Base-by-base conservation (phyloP, 139 green algal species). In the Coccomyxa sp. region DNA sequence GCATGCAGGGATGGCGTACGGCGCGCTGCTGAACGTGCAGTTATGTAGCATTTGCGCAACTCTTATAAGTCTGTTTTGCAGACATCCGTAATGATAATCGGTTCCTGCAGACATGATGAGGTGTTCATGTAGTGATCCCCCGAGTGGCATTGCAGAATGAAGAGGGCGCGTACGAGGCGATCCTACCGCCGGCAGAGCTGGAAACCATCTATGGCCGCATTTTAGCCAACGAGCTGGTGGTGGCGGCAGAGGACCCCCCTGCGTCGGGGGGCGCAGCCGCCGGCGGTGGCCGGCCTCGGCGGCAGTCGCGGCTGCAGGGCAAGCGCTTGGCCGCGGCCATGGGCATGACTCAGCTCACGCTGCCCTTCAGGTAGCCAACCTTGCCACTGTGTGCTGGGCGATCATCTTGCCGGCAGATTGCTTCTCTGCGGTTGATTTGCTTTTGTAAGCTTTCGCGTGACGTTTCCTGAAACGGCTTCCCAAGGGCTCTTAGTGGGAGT, bases 151-250 rank as follows among this genome's bases (percentile, higher is more conserved):
- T 67, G 68, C 67, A 87, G 79, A 71, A 32, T 0, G 86, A 89
- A 45, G 89, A 91, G 31, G 88, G 84, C 16, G 85, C 83, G 45
- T 91, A 92, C 77, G 88, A 87, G 80, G 87, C 93, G 13, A 94
- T 96, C 76, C 90, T 98, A 79, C 89, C 94, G 3, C 67, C 81
- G 13, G 82, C 83, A 11, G 82, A 97, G 51, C 91, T 98, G 81
- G 88, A 92, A 76, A 90, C 79, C 11, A 95, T 98, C 63, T 98
- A 95, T 79, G 86, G 91, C 58, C 90, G 93, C 86, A 97, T 98
- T 82, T 84, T 94, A 0, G 75, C 68, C 11, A 74, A 86, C 12
- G 91, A 97, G 81, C 63, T 71, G 63, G 63, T 71, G 18, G 63
- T 71, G 38, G 38, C 38, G 38, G 38, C 63, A 93, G 97, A 81